phyloP scores from a whole-genome alignment of 331 rosid species.

The Telfairia occidentalis region DNA sequence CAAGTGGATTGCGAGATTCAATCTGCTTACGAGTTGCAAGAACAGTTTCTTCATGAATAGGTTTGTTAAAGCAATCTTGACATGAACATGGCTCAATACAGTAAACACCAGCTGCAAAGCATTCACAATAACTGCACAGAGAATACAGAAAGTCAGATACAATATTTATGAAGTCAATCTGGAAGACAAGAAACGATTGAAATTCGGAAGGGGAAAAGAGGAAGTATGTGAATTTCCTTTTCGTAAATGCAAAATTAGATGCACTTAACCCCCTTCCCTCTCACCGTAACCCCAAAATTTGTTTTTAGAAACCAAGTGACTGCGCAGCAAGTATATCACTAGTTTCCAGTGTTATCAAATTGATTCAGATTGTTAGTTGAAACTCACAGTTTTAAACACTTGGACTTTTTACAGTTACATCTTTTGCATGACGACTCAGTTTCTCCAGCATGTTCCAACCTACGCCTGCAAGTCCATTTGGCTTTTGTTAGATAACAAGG shows the following conservation, averaged over 20 bases:
- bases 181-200: neutral
- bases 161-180: neutral
- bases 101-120: conserved; percentile 88
- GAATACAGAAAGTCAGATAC: neutral
- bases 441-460: conserved; percentile 43
- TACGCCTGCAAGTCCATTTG: conserved; percentile 52
- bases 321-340: neutral
- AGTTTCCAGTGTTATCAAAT: neutral
- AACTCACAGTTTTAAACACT: conserved; percentile 89
- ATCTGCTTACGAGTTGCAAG: conserved; percentile 80
- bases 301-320: neutral
- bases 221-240: neutral
- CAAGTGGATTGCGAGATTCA: conserved; percentile 85
- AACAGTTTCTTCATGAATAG: conserved; percentile 66
- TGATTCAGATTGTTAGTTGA: neutral
- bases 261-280: neutral
- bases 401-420: conserved; percentile 82
- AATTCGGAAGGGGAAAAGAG: neutral
- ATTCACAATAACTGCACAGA: conserved; percentile 69
- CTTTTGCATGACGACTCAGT: conserved; percentile 62
- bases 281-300: neutral
- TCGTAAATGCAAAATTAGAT: neutral
- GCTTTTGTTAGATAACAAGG: conserved; percentile 16
- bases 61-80: conserved; percentile 73
- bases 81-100: conserved; percentile 77